Base-by-base conservation (phyloP, 2,329 filamentous ascomycete genomes). In the Talaromyces marneffei region DNA sequence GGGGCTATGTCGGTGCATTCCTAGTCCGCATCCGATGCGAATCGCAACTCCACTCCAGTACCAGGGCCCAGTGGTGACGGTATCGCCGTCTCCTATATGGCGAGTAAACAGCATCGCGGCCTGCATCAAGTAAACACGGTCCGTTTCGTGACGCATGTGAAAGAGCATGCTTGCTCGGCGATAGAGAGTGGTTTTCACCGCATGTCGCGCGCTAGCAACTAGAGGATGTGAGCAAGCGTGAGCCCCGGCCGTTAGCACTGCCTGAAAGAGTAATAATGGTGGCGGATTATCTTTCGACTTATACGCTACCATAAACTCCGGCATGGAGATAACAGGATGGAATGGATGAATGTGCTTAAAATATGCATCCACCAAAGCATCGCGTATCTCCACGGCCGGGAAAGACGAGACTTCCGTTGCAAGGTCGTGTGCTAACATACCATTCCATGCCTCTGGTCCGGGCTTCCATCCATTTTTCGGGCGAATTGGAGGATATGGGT, bases 21-120 rank as follows among this genome's bases (percentile, higher is more conserved):
- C 70, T 35, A 73, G 50, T 9, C 71, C 70, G 54, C 66, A 69
- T 9, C 64, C 69, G 35, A 70, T 70, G n/a, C 71, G 65, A 16
- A 61, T 55, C 1, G 70, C 71, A 35, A 67, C 62, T 25, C 69
- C 70, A 4, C 54, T 42, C 71, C 71, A 72, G 44, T 68, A 70
- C 40, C 65, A 72, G 0, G 63, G 61, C 35, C 70, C 70, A 23
- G 60, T 58, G 23, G 57, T 52, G 1, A 69, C 64, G 5, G 63
- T 65, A 48, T 71, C 69, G 1, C 60, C 59, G 58, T 64, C 63
- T 18, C 69, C 66, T 4, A 66, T 44, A 57, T 72, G 65, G 66
- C 69, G 70, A 0, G 69, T 66, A 35, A 72, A 66, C 4, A 72
- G 62, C 18, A 72, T 46, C 0, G 71, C 70, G 0, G 67, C 66